These are phyloP conservation scores for bread wheat (Triticum aestivum) DNA, from an alignment of 176 grass and related monocot genomes.

Conservation along the genomic window DNA sequence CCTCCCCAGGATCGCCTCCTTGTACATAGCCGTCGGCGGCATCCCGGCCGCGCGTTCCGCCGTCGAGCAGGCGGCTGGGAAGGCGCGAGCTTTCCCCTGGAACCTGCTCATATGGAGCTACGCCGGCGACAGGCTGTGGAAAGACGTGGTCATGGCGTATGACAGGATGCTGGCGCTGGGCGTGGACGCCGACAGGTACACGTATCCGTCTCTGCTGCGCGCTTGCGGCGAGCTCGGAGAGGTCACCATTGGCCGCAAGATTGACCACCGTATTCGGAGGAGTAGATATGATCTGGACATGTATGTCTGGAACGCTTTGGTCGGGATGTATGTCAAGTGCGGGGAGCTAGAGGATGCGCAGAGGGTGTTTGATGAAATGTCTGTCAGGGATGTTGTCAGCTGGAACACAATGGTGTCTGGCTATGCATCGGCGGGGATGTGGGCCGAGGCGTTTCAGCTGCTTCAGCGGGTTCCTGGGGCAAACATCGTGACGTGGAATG, in stretches of 20 bases:
- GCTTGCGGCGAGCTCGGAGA: conserved; percentile 54
- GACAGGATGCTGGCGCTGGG: conserved; percentile 33
- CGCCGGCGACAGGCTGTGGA: conserved; percentile 16
- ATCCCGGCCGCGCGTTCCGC: conserved; percentile 29
- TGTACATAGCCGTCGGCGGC: conserved; percentile 37
- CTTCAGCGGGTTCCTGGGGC: conserved; percentile 29
- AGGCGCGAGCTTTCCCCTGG: conserved; percentile 51
- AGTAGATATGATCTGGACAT: conserved; percentile 46
- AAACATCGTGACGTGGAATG: conserved; percentile 33
- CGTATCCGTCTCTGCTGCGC: conserved; percentile 58
- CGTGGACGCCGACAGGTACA: conserved; percentile 43
- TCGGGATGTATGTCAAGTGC: conserved; percentile 54
- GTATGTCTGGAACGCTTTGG: conserved; percentile 54
- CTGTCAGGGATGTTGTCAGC: conserved; percentile 45
- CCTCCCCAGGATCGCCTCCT: conserved; percentile 42
- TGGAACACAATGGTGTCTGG: conserved; percentile 60
- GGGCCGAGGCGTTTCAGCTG: conserved; percentile 30
- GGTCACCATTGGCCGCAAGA: conserved; percentile 29
- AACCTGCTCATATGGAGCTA: conserved; percentile 56
- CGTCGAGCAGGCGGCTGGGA: conserved; percentile 21
- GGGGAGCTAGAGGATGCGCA: conserved; percentile 30
- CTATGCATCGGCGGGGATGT: neutral
- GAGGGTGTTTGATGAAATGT: conserved; percentile 64
- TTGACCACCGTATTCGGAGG: conserved; percentile 17
- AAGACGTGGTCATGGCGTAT: conserved; percentile 41